Conservation (phyloP, 805 yeast species). For the Maudiozyma barnettii region DNA sequence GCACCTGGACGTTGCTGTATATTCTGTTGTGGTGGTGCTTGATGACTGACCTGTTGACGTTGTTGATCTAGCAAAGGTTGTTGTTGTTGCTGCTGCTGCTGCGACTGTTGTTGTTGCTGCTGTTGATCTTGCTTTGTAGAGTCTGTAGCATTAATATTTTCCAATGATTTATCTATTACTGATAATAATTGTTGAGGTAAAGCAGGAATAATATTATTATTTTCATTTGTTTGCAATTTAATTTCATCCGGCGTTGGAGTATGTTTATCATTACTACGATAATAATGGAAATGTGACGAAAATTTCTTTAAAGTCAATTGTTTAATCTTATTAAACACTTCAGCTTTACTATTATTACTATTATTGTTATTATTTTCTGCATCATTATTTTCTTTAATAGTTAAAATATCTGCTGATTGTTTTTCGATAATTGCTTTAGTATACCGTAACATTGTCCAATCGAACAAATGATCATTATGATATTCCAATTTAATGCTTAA, state of each 20-base stretch:
- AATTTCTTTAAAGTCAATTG: slow-evolving; percentile 28
- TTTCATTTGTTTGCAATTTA: slow-evolving; percentile 22
- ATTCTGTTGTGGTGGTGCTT: not conserved
- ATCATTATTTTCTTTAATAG: slow-evolving; percentile 1
- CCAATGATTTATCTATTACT: slow-evolving; percentile 26
- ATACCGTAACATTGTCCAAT: slow-evolving; percentile 70
- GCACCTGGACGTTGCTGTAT: not conserved
- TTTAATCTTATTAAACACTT: slow-evolving; percentile 26
- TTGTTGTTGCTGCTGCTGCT: slow-evolving; percentile 3
- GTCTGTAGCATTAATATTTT: slow-evolving; percentile 15
- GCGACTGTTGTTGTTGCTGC: slow-evolving; percentile 3
- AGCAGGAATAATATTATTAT: slow-evolving; percentile 19
- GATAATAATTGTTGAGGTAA: slow-evolving; percentile 21
- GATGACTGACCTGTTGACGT: slow-evolving; percentile 4
- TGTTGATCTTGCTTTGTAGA: slow-evolving; percentile 8
- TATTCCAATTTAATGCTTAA: slow-evolving; percentile 82
- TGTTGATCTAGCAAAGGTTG: not conserved
- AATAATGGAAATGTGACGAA: slow-evolving; percentile 29
- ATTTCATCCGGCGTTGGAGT: slow-evolving; percentile 29
- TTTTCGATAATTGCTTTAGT: slow-evolving; percentile 31
- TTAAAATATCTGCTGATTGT: slow-evolving; percentile 12
- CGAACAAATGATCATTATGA: slow-evolving; percentile 90
- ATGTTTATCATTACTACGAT: slow-evolving; percentile 21
- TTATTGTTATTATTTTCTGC: slow-evolving; percentile 6
- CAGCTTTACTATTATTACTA: slow-evolving; percentile 9